Conservation (phyloP, 1,284 basidiomycete genomes). For the Omphalotus olearius region DNA sequence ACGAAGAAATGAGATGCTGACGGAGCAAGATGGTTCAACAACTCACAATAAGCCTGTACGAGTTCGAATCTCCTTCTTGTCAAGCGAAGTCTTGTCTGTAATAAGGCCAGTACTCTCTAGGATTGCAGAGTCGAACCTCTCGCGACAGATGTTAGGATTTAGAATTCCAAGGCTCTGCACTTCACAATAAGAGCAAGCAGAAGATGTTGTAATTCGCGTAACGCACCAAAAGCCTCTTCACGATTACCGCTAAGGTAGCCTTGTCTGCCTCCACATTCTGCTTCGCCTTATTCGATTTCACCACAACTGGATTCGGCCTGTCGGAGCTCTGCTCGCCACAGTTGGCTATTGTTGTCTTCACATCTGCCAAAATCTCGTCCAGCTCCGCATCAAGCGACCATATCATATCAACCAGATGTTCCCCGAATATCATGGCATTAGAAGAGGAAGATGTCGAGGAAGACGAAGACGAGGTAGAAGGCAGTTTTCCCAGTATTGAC, state of each 20-base stretch:
- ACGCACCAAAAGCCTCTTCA: constrained; percentile 66
- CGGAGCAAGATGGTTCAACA: background rate
- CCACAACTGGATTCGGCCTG: constrained; percentile 18
- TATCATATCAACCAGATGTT: constrained; percentile 69
- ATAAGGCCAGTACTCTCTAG: constrained; percentile 62
- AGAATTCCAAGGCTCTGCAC: constrained; percentile 51
- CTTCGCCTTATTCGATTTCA: constrained; percentile 42
- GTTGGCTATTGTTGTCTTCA: constrained; percentile 37
- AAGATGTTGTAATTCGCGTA: constrained; percentile 1
- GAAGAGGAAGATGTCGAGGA: constrained; percentile 32
- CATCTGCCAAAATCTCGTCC: constrained; percentile 63
- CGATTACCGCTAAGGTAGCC: constrained; percentile 49
- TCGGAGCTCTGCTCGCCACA: constrained; percentile 26
- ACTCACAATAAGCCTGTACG: constrained; percentile 79
- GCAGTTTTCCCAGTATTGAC: constrained; percentile 54
- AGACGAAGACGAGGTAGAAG: constrained; percentile 60
- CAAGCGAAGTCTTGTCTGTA: constrained; percentile 53
- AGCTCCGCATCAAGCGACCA: constrained; percentile 76
- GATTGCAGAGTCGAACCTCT: constrained; percentile 65
- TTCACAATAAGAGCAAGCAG: constrained; percentile 5
- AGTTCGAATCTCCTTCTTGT: constrained; percentile 74
- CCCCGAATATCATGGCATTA: constrained; percentile 48
- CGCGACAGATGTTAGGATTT: constrained; percentile 56
- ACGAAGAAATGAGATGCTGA: constrained; percentile 8
- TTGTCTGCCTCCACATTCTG: constrained; percentile 59